A percentile compares a stretch with the other conserved stretches of the same genome.
Conservation (phyloP, 805 yeast species). For the Komagataella populi region DNA sequence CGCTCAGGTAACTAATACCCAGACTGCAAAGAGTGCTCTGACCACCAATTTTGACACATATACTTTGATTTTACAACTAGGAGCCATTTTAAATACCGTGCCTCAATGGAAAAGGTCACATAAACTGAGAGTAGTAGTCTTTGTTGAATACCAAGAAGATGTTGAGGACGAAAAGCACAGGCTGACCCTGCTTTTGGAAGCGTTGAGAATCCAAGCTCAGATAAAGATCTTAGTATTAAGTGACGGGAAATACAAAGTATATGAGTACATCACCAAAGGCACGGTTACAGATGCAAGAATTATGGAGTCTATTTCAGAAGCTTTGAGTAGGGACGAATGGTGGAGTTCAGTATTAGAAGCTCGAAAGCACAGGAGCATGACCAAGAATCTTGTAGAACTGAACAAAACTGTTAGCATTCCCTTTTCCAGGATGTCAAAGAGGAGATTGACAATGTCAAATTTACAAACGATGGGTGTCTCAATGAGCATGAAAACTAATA, state of each 20-base stretch:
- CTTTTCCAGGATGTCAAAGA: conserved; percentile 8
- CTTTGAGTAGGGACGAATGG: conserved; percentile 64
- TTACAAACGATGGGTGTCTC: conserved; percentile 70
- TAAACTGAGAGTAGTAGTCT: conserved; percentile 66
- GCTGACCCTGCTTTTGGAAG: conserved; percentile 48
- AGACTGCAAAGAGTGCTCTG: conserved; percentile 50
- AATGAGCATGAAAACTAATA: conserved; percentile 59
- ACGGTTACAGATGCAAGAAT: conserved; percentile 20
- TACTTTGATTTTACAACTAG: conserved; percentile 83
- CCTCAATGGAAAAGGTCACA: conserved; percentile 84
- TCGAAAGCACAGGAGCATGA: conserved; percentile 25
- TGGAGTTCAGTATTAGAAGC: conserved; percentile 61
- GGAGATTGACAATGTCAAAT: conserved; percentile 43
- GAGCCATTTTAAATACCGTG: conserved; percentile 86
- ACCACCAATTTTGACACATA: conserved; percentile 94
- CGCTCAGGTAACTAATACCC: conserved; percentile 53
- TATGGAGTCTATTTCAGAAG: conserved; percentile 31
- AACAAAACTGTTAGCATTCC: conserved; percentile 1
- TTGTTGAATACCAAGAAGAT: conserved; percentile 69
- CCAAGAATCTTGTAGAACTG: conserved; percentile 3
- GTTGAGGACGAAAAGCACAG: conserved; percentile 56
- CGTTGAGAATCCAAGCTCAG: conserved; percentile 75
- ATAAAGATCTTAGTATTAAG: conserved; percentile 61
- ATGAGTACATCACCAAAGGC: conserved; percentile 72
- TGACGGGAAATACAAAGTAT: conserved; percentile 40